Evolutionary conservation across 2,329 filamentous ascomycete species (phyloP).

Genomic region (Waltergamsia citrina): DNA sequence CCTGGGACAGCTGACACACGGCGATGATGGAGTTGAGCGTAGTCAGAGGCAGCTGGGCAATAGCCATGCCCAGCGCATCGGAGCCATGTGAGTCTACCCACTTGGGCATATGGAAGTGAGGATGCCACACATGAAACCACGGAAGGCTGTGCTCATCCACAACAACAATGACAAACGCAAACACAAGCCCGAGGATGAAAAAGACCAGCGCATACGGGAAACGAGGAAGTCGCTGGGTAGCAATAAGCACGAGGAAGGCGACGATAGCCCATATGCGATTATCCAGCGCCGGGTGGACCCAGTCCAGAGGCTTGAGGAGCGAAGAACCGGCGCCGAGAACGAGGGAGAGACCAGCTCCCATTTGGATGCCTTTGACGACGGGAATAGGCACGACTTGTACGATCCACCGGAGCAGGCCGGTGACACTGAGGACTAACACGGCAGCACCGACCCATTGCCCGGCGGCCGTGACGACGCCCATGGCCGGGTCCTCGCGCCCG

Average conservation of each 20-base stretch:
- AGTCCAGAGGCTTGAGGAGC: slow-evolving; percentile 59
- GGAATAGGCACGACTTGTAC: slow-evolving; percentile 71
- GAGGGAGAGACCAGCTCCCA: slow-evolving; percentile 80
- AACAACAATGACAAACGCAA: slow-evolving; percentile 42
- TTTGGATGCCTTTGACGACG: slow-evolving; percentile 89
- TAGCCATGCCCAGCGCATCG: slow-evolving; percentile 46
- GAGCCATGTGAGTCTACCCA: slow-evolving; percentile 18
- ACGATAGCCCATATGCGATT: slow-evolving; percentile 70
- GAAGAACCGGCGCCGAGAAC: slow-evolving; percentile 65
- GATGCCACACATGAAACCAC: slow-evolving; percentile 49
- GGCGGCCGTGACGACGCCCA: slow-evolving; percentile 66
- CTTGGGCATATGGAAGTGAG: slow-evolving; percentile 29
- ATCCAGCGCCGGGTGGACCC: slow-evolving; percentile 61
- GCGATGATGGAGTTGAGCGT: slow-evolving; percentile 90
- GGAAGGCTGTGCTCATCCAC: slow-evolving; percentile 29
- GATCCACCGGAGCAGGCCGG: slow-evolving; percentile 68
- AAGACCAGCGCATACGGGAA: slow-evolving; percentile 73
- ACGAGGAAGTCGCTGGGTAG: slow-evolving; percentile 53
- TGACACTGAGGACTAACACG: slow-evolving; percentile 68
- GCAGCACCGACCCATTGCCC: slow-evolving; percentile 62
- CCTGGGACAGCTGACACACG: slow-evolving; percentile 67
- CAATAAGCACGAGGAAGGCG: slow-evolving; percentile 62
- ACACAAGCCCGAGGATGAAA: slow-evolving; percentile 57
- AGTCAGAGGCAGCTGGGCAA: slow-evolving; percentile 85
- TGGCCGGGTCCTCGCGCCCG: slow-evolving; percentile 40